Conservation (phyloP, 2,329 filamentous ascomycete species). For the Leptographium procerum region DNA sequence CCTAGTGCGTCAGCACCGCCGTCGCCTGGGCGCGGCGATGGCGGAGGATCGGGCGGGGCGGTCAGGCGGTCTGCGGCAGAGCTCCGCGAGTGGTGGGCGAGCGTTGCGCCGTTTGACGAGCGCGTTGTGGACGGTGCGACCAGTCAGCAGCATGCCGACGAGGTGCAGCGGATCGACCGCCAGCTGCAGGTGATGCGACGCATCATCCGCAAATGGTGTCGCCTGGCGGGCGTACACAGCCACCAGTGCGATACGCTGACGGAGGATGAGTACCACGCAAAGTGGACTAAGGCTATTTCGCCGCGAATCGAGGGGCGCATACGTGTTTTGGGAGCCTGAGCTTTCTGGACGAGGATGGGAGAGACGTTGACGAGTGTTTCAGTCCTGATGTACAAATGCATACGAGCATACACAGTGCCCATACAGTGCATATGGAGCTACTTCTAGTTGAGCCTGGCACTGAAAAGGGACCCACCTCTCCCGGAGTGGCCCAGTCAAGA, state of each 20-base stretch:
- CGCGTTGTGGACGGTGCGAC: conserved; percentile 27
- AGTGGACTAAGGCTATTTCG: conserved; percentile 73
- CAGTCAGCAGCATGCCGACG: conserved; percentile 26
- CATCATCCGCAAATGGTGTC: conserved; percentile 63
- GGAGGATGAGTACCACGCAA: conserved; percentile 47
- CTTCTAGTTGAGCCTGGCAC: too few species aligned
- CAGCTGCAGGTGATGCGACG: conserved; percentile 51
- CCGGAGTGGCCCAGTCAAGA: neutral
- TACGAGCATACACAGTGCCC: too few species aligned
- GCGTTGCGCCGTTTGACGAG: conserved; percentile 28
- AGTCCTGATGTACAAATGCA: neutral
- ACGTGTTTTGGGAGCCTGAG: conserved; percentile 25
- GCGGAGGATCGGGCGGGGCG: neutral
- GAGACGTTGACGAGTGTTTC: neutral
- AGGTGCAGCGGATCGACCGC: conserved; percentile 31
- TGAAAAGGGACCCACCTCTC: too few species aligned
- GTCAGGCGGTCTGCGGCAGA: conserved; percentile 23
- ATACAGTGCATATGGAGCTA: too few species aligned
- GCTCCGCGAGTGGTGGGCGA: conserved; percentile 23
- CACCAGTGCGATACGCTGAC: conserved; percentile 42
- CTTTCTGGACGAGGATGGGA: too few species aligned
- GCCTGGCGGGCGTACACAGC: conserved; percentile 50
- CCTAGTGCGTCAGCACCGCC: conserved; percentile 14
- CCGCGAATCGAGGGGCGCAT: conserved; percentile 72
- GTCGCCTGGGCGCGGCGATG: neutral